Base-by-base conservation (phyloP, 768 basidiomycete species). In the Suillus luteus region DNA sequence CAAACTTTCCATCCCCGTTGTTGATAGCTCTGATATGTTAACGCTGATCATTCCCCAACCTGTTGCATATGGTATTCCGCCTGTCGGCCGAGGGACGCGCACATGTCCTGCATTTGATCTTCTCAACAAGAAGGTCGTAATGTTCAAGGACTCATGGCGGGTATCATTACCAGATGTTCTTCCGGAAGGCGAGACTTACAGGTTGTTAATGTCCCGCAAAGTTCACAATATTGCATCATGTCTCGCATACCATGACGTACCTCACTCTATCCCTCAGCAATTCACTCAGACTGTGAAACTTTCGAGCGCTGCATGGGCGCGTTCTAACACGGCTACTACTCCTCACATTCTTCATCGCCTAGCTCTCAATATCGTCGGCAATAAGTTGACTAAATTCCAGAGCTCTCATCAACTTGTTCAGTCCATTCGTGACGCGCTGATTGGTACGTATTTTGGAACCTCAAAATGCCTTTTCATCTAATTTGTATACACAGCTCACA, bases 91-190 rank as follows among this genome's bases (percentile, higher is more conserved):
- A 31, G 31, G 31, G 31, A 31, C 31, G 4, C 31, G 31, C 31
- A 31, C 31, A 31, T 31, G 31, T 31, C 31, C 31, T 31, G 31
- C 31, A 31, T 31, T 31, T 31, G 31, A 31, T 31, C 31, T 31
- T 31, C 31, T 31, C 31, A 31, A 31, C 31, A 31, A 31, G 31
- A 31, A 31, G 31, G 31, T 31, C 31, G 31, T 31, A 31, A 31
- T 62, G 48, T 43, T 64, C 48, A 64, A 64, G 49, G 63, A 60
- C 58, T 60, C 35, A 4, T 64, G 63, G 63, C 38, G 17, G 5
- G 38, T 64, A 15, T 15, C n/a, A 2, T 44, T 33, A 11, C 11
- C 44, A n/a, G 59, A 51, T n/a, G 43, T 64, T 3, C 17, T 40
- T 12, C 33, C 22, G n/a, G 59, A 64, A 40, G 63, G 63, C 2